phyloP scores from a whole-genome alignment of 2,329 filamentous ascomycete genomes.

The Botryotinia calthae region DNA sequence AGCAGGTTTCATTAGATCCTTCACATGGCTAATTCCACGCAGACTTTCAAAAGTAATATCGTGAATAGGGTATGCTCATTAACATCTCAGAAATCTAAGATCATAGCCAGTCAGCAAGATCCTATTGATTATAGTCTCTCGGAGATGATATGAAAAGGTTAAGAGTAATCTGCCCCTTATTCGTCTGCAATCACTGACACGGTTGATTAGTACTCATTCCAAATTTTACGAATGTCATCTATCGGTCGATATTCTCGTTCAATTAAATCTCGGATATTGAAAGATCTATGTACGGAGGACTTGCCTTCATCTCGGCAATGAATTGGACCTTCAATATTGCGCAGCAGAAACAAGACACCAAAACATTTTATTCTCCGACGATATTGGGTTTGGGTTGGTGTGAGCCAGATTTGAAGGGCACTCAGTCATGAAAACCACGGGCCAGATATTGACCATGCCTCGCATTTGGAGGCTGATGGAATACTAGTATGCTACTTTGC shows the following conservation, averaged over 20 bases:
- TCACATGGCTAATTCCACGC: not conserved
- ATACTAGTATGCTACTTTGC: not conserved
- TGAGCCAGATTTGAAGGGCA: not conserved
- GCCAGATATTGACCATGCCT: conserved; percentile 2
- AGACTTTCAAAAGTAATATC: not conserved
- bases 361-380: not conserved
- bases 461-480: not conserved
- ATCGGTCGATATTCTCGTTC: not conserved
- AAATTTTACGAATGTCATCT: not conserved
- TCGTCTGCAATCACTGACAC: not conserved
- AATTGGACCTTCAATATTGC: conserved; percentile 1
- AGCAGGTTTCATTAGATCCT: conserved; percentile 4
- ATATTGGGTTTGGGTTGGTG: not conserved
- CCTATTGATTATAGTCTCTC: not conserved
- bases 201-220: not conserved
- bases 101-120: not conserved
- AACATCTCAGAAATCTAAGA: not conserved
- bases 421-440: conserved; percentile 8
- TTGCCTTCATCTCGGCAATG: conserved; percentile 5
- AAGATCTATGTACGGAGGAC: not conserved
- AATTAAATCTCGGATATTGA: conserved; percentile 9
- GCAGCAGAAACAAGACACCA: not conserved
- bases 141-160: not conserved
- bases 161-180: conserved; percentile 6
- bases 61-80: not conserved